These are phyloP conservation scores for Chenopodium formosanum DNA, from an alignment of 148 eudicot species.

Conservation along the genomic window DNA sequence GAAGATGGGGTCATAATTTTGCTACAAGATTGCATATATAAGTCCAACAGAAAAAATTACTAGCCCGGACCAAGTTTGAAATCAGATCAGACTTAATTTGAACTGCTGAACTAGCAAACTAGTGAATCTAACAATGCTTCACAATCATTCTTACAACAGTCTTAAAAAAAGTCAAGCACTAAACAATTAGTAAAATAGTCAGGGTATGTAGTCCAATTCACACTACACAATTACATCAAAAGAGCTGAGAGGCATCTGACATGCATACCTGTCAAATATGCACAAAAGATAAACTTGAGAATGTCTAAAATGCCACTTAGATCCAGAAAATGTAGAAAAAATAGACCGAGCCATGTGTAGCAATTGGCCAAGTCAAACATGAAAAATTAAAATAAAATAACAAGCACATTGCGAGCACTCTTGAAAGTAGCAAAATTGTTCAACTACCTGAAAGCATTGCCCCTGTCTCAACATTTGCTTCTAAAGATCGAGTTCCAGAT, in stretches of 20 bases:
- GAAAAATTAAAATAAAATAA: not conserved
- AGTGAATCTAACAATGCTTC: no score
- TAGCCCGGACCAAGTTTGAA: not conserved
- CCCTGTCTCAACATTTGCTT: slow-evolving; percentile 45
- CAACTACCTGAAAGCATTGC: slow-evolving; percentile 55
- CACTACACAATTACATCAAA: not conserved
- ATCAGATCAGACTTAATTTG: not conserved
- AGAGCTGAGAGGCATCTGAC: not conserved
- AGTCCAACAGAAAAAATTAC: not conserved
- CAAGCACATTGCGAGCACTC: not conserved
- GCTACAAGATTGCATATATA: not conserved
- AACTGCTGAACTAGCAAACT: not conserved
- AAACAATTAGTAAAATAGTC: no score
- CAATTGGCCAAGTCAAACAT: not conserved
- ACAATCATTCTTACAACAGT: no score
- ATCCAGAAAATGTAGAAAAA: no score
- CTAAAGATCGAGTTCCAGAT: slow-evolving; percentile 60
- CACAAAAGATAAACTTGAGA: not conserved
- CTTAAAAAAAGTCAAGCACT: no score
- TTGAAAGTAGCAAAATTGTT: not conserved
- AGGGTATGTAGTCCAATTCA: not conserved
- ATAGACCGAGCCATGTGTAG: not conserved
- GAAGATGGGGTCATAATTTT: not conserved
- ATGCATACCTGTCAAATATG: not conserved
- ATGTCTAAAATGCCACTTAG: not conserved